Base-by-base conservation (phyloP, 495 filamentous ascomycete genomes). In the Penicillium alfredii region DNA sequence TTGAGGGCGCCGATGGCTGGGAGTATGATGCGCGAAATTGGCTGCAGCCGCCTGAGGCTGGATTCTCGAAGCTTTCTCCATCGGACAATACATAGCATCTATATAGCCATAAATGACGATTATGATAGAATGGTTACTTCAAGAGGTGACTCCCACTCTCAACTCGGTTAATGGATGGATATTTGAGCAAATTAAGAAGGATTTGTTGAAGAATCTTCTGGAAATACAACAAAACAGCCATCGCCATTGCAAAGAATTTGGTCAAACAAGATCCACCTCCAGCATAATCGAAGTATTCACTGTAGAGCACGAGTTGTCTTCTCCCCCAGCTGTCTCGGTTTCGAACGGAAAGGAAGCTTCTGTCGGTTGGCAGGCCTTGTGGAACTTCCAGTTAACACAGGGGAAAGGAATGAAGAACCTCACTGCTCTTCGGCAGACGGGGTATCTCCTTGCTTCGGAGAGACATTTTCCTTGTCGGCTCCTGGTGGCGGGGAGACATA, bases 21-120 rank as follows among this genome's bases (percentile, higher is more conserved):
- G 64, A 64, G 24, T 98, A 95, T 60, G 93, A 97, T 64, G 72
- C 71, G 63, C 66, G 69, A 57, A 98, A 98, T 58, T 98, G 92
- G 92, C 51, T 98, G 54, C 89, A 94, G 67, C 88, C 88, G 30
- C 77, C 86, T 2, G 61, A 69, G 36, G 74, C 73, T 33, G 89
- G 86, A 0, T 94, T 96, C 44, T 82, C 83, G 3, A 81, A 50
- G 59, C 48, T 94, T 35, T 78, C 72, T 38, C 45, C 28, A 37
- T 45, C 16, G 26, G 9, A 8, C 25, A 1, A 17, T 33, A 9
- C 34, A 25, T 32, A 32, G 20, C 13, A n/a, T n/a, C n/a, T n/a
- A n/a, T n/a, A n/a, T n/a, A n/a, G n/a, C n/a, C n/a, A n/a, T n/a
- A n/a, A n/a, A n/a, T n/a, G n/a, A n/a, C n/a, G n/a, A n/a, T n/a